These are phyloP conservation scores for Trichoderma sp. DNA, from an alignment of 2,329 filamentous ascomycete species.

Conservation along the genomic window DNA sequence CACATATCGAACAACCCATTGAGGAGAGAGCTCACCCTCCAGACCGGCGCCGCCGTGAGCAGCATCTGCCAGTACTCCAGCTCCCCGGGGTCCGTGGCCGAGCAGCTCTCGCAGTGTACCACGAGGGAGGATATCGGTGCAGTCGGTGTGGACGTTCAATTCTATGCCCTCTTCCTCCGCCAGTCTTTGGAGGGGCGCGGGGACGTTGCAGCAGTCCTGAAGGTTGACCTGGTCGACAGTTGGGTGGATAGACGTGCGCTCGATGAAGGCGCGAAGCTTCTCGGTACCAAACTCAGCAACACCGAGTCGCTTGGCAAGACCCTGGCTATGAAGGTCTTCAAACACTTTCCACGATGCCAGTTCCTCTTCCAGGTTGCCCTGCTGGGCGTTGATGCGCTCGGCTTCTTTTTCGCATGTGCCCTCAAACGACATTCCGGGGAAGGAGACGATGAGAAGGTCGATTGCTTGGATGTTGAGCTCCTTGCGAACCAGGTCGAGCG, in stretches of 20 bases:
- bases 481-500: constrained; percentile 74
- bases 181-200: constrained; percentile 77
- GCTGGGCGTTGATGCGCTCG: constrained; percentile 58
- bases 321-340: constrained; percentile 69
- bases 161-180: constrained; percentile 84
- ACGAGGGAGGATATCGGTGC: constrained; percentile 82
- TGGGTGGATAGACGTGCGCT: constrained; percentile 68
- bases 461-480: constrained; percentile 74
- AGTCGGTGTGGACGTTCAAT: constrained; percentile 89
- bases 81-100: constrained; percentile 68
- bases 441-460: constrained; percentile 88
- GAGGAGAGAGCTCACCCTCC: constrained; percentile 74
- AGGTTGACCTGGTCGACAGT: constrained; percentile 95
- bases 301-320: constrained; percentile 72
- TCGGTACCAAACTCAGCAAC: constrained; percentile 89
- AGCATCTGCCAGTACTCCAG: constrained; percentile 68
- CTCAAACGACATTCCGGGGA: constrained; percentile 90
- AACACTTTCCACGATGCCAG: constrained; percentile 68
- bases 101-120: constrained; percentile 84
- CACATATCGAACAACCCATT: constrained; percentile 97
- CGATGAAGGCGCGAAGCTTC: constrained; percentile 74
- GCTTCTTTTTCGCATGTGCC: constrained; percentile 83
- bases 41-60: constrained; percentile 56
- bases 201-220: constrained; percentile 92
- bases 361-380: constrained; percentile 66